A percentile compares a stretch with the other conserved stretches of the same genome.
Conservation (phyloP, 2,329 filamentous ascomycete species). For the Aspergillus glaucus region DNA sequence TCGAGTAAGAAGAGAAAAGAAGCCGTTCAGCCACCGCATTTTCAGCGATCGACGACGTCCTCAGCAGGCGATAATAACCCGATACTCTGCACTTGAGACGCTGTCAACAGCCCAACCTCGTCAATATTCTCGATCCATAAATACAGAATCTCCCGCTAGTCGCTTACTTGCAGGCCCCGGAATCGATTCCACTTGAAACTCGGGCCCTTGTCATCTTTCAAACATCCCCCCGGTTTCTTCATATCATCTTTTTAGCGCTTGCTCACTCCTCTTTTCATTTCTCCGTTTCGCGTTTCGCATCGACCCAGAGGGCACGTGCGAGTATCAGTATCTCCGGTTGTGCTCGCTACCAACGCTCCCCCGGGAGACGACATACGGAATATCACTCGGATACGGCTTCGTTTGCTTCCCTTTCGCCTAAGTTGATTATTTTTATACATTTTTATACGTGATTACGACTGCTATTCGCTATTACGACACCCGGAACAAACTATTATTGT, state of each 20-base stretch:
- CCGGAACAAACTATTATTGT: neutral
- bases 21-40: conserved; percentile 31
- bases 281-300: neutral
- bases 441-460: neutral
- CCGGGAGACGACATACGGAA: too few species aligned
- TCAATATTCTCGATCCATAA: conserved; percentile 8
- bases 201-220: neutral
- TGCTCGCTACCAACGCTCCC: neutral
- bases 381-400: too few species aligned
- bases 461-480: neutral
- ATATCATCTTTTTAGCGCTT: neutral
- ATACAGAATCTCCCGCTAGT: conserved; percentile 1
- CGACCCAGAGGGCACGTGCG: conserved; percentile 1
- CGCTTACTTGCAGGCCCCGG: neutral
- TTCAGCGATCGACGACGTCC: conserved; percentile 10
- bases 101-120: conserved; percentile 14
- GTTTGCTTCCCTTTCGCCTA: too few species aligned
- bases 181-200: neutral
- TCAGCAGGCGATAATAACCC: neutral
- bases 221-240: neutral
- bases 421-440: too few species aligned
- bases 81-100: neutral
- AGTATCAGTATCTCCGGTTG: neutral
- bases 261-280: neutral
- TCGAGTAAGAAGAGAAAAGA: conserved; percentile 15